These are phyloP conservation scores for Paspalum vaginatum DNA, from an alignment of 176 grass and related monocot genomes.

Conservation along the genomic window DNA sequence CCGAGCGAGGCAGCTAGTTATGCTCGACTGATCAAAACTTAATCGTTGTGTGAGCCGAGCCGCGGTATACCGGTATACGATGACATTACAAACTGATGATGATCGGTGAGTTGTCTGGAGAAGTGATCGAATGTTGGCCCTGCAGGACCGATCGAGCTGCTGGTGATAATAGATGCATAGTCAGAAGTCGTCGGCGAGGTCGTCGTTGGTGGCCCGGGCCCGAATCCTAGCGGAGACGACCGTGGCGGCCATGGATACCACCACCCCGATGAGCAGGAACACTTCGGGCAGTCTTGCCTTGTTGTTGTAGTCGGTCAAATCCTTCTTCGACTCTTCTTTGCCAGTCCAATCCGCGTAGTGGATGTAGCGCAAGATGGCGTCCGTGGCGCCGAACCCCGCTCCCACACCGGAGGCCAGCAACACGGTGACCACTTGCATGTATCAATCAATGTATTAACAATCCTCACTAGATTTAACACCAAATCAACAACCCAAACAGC, in stretches of 20 bases:
- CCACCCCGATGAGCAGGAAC: conserved; percentile 35
- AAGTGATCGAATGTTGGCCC: no score
- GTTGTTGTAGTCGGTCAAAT: not conserved
- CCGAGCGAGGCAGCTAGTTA: no score
- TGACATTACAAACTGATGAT: no score
- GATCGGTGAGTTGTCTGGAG: no score
- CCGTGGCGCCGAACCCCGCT: conserved; percentile 30
- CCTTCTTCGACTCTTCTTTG: not conserved
- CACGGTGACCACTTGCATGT: not conserved
- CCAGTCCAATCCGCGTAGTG: not conserved
- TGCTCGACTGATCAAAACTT: no score
- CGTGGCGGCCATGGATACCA: conserved; percentile 21
- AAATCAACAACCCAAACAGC: no score
- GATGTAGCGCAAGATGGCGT: not conserved
- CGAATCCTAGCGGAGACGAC: conserved; percentile 32
- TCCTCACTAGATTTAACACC: no score
- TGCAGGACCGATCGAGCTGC: not conserved
- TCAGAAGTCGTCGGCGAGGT: not conserved
- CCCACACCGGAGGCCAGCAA: conserved; percentile 30
- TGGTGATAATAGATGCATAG: no score
- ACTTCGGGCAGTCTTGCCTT: not conserved
- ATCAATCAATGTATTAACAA: not conserved
- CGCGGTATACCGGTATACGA: no score
- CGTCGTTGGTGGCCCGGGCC: not conserved
- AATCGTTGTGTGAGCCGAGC: no score